Base-by-base conservation (phyloP, 805 yeast species). In the Metschnikowia lochheadii region DNA sequence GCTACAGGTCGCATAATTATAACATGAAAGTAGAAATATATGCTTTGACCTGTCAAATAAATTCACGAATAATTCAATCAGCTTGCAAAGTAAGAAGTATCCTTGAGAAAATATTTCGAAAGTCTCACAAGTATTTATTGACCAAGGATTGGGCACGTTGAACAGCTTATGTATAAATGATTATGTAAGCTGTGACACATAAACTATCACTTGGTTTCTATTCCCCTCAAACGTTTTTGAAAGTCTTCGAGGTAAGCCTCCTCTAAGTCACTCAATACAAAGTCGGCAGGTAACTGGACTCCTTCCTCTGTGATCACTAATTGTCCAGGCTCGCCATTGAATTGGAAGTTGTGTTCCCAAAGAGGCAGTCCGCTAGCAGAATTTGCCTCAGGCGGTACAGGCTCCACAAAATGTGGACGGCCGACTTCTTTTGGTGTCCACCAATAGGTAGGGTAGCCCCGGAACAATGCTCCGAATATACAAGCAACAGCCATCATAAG, bases 381-480 rank as follows among this genome's bases (percentile, higher is more conserved):
- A 8, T 31, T 32, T 11, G 13, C 5, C 15, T 8, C 33, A 32
- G n/a, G 31, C 13, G 45, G 37, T 20, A n/a, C n/a, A 33, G 38
- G 29, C 17, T n/a, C 31, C 14, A n/a, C 6, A 6, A 38, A 15
- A 3, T 32, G 34, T n/a, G 37, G 23, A 21, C 17, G 37, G 3
- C 45, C 38, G 6, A 32, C n/a, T 14, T 33, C 32, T 17, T 44
- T 44, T 17, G 78, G 70, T 10, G 76, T 73, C 85, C 85, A 80
- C 87, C 88, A 84, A 59, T 69, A 80, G 2, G 61, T 62, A 0
- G 89, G 89, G 58, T 83, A 84, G 40, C 62, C 61, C 44, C 85
- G 62, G 3, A 77, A 49, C 1, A 84, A 58, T 56, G 83, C 84
- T 43, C 84, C 81, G 3, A 79, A 71, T 6, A 84, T 63, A 39